Evolutionary conservation across 1,139 yeast genomes (phyloP).

Genomic region (Scheffersomyces parashehatae): DNA sequence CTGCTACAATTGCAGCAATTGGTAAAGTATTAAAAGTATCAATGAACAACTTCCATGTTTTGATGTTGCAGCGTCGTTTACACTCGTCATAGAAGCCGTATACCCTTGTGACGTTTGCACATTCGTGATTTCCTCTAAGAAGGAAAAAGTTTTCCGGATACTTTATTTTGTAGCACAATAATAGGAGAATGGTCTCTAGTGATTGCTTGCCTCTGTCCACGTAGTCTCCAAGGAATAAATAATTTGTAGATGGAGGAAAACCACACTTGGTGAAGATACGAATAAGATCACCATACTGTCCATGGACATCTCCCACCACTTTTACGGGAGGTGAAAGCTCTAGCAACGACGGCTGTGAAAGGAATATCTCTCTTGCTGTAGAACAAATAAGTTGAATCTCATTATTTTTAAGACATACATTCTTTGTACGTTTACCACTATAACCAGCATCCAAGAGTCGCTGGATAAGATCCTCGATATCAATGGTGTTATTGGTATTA

Average conservation of each 20-base stretch:
- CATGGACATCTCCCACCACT: slow-evolving; percentile 97
- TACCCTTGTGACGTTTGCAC: slow-evolving; percentile 93
- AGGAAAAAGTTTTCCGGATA: slow-evolving; percentile 95
- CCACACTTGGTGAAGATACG: slow-evolving; percentile 95
- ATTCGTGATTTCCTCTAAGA: slow-evolving; percentile 93
- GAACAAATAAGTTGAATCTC: slow-evolving; percentile 88
- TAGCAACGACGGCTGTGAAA: slow-evolving; percentile 83
- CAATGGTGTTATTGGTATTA: slow-evolving; percentile 37
- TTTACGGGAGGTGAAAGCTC: slow-evolving; percentile 95
- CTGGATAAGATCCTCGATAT: slow-evolving; percentile 88
- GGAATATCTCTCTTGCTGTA: slow-evolving; percentile 81
- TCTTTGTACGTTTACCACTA: slow-evolving; percentile 87
- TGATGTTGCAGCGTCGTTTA: slow-evolving; percentile 81
- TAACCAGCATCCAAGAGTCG: slow-evolving; percentile 92
- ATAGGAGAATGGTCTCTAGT: slow-evolving; percentile 80
- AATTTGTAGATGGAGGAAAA: slow-evolving; percentile 94
- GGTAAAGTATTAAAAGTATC: slow-evolving; percentile 95
- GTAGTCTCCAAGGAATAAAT: slow-evolving; percentile 90
- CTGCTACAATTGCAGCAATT: slow-evolving; percentile 93
- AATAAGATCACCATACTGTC: slow-evolving; percentile 89
- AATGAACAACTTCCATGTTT: slow-evolving; percentile 90
- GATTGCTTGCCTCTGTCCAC: slow-evolving; percentile 97
- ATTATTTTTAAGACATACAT: slow-evolving; percentile 80
- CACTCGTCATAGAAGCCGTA: slow-evolving; percentile 98
- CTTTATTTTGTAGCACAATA: slow-evolving; percentile 89